A percentile compares a stretch with the other conserved stretches of the same genome.
Conservation (phyloP, 2,329 filamentous ascomycete genomes). For the Anisogramma anomala region DNA sequence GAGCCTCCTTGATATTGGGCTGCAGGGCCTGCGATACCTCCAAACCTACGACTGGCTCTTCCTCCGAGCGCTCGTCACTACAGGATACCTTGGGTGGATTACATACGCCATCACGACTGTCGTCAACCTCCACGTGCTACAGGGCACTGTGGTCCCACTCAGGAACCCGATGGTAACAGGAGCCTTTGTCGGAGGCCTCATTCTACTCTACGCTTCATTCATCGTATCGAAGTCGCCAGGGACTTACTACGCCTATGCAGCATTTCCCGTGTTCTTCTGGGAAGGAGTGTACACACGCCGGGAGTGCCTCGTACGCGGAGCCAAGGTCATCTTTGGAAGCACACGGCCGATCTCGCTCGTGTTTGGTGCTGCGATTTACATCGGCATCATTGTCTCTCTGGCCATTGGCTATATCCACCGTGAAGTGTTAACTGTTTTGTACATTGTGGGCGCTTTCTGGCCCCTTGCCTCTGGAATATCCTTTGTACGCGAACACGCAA, state of each 20-base stretch:
- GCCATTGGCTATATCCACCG: slow-evolving; percentile 87
- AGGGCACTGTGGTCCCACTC: slow-evolving; percentile 52
- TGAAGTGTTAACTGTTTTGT: slow-evolving; percentile 74
- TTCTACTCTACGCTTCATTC: slow-evolving; percentile 67
- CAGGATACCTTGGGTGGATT: slow-evolving; percentile 93
- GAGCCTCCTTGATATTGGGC: slow-evolving; percentile 60
- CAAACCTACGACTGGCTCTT: slow-evolving; percentile 99
- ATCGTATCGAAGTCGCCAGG: slow-evolving; percentile 65
- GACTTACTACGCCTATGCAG: slow-evolving; percentile 82
- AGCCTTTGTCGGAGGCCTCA: slow-evolving; percentile 65
- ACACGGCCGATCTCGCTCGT: slow-evolving; percentile 34
- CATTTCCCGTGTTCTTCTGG: slow-evolving; percentile 94
- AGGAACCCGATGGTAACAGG: slow-evolving; percentile 48
- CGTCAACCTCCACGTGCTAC: slow-evolving; percentile 75
- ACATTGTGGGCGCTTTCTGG: slow-evolving; percentile 66
- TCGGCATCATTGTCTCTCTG: slow-evolving; percentile 68
- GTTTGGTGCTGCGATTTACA: slow-evolving; percentile 54
- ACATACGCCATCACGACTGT: slow-evolving; percentile 83
- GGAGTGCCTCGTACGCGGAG: slow-evolving; percentile 55
- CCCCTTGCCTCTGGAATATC: slow-evolving; percentile 59
- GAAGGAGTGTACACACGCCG: slow-evolving; percentile 81
- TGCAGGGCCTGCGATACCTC: slow-evolving; percentile 80
- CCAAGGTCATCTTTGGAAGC: slow-evolving; percentile 56
- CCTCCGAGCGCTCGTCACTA: slow-evolving; percentile 72
- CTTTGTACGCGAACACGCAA: slow-evolving; percentile 57